phyloP scores from a whole-genome alignment of 2,329 filamentous ascomycete species.

The Apiospora hydei region DNA sequence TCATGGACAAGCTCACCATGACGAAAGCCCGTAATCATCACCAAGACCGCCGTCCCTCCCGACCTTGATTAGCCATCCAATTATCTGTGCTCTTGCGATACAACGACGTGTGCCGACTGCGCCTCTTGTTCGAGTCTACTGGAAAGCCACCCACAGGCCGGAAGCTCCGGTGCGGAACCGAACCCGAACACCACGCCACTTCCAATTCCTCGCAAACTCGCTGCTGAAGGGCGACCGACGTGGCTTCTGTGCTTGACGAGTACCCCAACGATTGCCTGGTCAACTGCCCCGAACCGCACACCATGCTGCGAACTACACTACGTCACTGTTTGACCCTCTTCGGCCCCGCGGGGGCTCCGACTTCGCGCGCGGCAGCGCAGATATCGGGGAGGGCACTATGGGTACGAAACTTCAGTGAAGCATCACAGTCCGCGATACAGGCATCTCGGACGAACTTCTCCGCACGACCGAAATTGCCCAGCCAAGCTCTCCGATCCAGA shows the following conservation, averaged over 20 bases:
- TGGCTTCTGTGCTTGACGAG: background rate
- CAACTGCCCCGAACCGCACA: background rate
- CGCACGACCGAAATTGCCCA: background rate
- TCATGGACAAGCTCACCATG: constrained; percentile 18
- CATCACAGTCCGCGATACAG: constrained; percentile 9
- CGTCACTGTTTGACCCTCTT: constrained; percentile 2
- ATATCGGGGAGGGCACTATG: background rate
- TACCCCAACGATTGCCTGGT: background rate
- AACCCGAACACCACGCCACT: background rate
- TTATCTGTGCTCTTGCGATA: background rate
- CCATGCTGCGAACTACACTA: constrained; percentile 23
- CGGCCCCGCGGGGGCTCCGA: background rate
- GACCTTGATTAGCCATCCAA: background rate
- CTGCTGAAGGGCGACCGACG: background rate
- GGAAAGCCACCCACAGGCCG: background rate
- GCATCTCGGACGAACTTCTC: constrained; percentile 7
- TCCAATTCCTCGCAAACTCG: background rate
- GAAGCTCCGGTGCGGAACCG: constrained; percentile 13
- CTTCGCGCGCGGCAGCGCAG: constrained; percentile 9
- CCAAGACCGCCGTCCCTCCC: background rate
- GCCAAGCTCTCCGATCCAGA: background rate
- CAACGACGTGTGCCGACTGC: constrained; percentile 4
- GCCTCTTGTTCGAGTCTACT: background rate
- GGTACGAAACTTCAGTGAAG: constrained; percentile 1
- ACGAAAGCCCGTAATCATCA: constrained; percentile 13